These are phyloP conservation scores for Fomitopsis serialis DNA, from an alignment of 768 basidiomycete genomes.

Conservation along the genomic window DNA sequence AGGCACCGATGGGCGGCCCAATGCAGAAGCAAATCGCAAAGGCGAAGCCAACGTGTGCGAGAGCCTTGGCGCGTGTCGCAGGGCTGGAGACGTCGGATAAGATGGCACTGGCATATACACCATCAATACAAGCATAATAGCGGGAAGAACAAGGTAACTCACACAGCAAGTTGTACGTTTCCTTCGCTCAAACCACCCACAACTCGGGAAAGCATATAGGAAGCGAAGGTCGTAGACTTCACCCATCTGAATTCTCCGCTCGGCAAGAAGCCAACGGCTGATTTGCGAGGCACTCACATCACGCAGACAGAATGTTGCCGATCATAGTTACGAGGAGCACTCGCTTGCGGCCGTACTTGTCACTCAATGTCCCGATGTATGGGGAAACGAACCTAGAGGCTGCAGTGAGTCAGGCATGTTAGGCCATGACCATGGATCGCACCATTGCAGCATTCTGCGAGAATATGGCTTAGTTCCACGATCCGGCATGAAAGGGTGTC, in stretches of 20 bases:
- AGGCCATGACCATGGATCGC: constrained; percentile 1
- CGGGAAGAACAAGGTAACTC: constrained; percentile 25
- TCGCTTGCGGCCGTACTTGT: constrained; percentile 83
- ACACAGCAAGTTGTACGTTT: constrained; percentile 96
- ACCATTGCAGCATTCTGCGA: constrained; percentile 67
- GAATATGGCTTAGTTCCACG: too few relatives aligned
- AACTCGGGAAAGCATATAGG: constrained; percentile 84
- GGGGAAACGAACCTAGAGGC: constrained; percentile 58
- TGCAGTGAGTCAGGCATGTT: not conserved
- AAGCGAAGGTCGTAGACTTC: constrained; percentile 83
- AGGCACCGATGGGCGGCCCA: constrained; percentile 92
- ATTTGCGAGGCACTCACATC: constrained; percentile 47
- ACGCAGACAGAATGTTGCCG: constrained; percentile 91
- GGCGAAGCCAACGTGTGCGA: constrained; percentile 92
- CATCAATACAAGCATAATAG: not conserved
- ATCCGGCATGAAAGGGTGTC: too few relatives aligned
- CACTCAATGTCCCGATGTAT: constrained; percentile 76
- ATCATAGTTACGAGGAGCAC: constrained; percentile 85
- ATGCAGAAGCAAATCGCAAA: constrained; percentile 94
- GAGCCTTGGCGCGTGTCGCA: constrained; percentile 73
- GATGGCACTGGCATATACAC: constrained; percentile 63
- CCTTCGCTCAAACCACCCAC: constrained; percentile 95
- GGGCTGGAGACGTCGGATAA: constrained; percentile 87
- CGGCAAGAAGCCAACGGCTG: constrained; percentile 1
- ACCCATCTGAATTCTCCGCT: constrained; percentile 61